Evolutionary conservation across 2,329 filamentous ascomycete species (phyloP).

Genomic region (Dactylellina parvicollis): DNA sequence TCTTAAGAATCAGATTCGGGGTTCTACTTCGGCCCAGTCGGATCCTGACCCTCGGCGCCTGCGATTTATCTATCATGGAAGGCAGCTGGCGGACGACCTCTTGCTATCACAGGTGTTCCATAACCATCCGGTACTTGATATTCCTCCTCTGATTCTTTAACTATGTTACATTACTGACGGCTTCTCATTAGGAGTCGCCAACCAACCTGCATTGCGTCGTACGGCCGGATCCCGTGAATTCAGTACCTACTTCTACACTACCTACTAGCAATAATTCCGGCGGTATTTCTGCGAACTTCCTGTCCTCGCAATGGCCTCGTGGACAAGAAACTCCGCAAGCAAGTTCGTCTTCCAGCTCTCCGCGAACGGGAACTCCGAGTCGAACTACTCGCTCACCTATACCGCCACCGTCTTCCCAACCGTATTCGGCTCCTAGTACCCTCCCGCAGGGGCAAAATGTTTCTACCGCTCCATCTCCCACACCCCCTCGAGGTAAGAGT

Average conservation of each 20-base stretch:
- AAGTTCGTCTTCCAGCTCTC: neutral
- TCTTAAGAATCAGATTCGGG: constrained; percentile 22
- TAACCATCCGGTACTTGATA: constrained; percentile 7
- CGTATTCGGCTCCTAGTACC: neutral
- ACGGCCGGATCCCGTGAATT: constrained; percentile 8
- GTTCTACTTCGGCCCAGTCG: constrained; percentile 1
- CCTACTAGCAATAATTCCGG: constrained; percentile 27
- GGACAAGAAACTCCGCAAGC: too few relatives aligned
- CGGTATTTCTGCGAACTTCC: too few relatives aligned
- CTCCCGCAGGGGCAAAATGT: neutral
- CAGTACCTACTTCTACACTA: neutral
- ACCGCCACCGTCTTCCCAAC: neutral
- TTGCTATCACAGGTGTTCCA: constrained; percentile 22
- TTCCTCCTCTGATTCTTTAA: neutral
- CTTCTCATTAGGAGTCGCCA: constrained; percentile 7
- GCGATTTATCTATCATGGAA: constrained; percentile 32
- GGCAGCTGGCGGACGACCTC: constrained; percentile 29
- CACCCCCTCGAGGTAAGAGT: neutral
- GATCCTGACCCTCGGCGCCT: constrained; percentile 2
- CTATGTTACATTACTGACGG: neutral
- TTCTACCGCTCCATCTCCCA: neutral
- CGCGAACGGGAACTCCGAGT: neutral
- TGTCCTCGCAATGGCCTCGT: too few relatives aligned
- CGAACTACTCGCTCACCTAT: neutral
- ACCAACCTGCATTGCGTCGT: constrained; percentile 38